phyloP scores from a whole-genome alignment of 352 stramenopile genomes.

The Globisporangium parvum region DNA sequence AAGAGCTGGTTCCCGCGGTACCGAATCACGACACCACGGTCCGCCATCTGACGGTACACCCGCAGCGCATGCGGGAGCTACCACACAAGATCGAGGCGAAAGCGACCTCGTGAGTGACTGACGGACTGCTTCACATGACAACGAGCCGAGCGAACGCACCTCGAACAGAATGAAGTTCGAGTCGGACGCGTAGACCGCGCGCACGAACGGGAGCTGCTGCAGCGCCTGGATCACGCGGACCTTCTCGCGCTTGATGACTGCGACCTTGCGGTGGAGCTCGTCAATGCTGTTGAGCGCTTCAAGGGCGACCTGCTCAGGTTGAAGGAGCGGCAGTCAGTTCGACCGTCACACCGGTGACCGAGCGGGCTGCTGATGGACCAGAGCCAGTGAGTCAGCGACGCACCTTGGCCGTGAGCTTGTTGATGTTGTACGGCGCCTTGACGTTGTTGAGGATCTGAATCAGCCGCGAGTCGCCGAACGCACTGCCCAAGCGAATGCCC shows the following conservation, averaged over 20 bases:
- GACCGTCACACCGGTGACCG: neutral
- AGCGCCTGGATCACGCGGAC: constrained; percentile 75
- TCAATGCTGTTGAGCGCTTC: constrained; percentile 59
- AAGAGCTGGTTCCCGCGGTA: constrained; percentile 96
- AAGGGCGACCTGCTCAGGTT: constrained; percentile 31
- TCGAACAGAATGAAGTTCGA: constrained; percentile 98
- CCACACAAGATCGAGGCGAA: neutral
- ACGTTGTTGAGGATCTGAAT: constrained; percentile 99
- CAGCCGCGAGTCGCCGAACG: constrained; percentile 88
- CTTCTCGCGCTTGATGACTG: constrained; percentile 82
- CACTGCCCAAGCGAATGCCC: constrained; percentile 91
- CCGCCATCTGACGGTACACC: constrained; percentile 94
- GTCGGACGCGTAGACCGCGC: constrained; percentile 92
- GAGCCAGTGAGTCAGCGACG: neutral
- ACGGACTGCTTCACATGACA: neutral
- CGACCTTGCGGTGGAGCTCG: constrained; percentile 54
- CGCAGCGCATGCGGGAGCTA: constrained; percentile 85
- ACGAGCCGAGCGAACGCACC: constrained; percentile 24
- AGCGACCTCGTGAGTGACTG: neutral
- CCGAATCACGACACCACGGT: constrained; percentile 92
- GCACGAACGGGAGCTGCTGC: constrained; percentile 89
- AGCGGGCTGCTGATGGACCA: no score
- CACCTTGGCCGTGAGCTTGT: constrained; percentile 91
- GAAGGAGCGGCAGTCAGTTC: neutral
- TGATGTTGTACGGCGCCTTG: constrained; percentile 99